Evolutionary conservation across 176 grass and related monocot genomes (phyloP), one percentile per base, ranked within the genome.

Genomic region (Lolium multiflorum): DNA sequence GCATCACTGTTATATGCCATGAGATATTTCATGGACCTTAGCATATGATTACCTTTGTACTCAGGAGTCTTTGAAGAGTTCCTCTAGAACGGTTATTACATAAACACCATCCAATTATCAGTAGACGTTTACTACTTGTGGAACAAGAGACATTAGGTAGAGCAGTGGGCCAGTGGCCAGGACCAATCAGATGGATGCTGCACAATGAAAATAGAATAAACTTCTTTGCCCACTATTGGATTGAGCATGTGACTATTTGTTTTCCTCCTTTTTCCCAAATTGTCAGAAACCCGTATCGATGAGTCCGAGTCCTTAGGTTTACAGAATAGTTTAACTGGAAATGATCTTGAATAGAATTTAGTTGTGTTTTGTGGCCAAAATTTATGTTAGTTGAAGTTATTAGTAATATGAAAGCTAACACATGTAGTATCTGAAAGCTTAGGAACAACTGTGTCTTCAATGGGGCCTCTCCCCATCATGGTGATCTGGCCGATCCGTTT

Each of bases 311-410:
- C 78, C 16, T 63, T 46, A 46, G 37, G 38, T 79, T 79, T 48
- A 17, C 5, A 3, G 24, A 81, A 31, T 81, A 11, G 78, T 81
- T 44, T 48, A 50, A 31, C 44, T 15, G 16, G 7, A 81, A 81
- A 81, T 7, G 43, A 28, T 61, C 2, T 11, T 75, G 58, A 61
- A 80, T 78, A 74, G 62, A 16, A 18, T 79, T 74, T 80, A 20
- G 16, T 83, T 71, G 4, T 60, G 6, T 78, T 59, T 76, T 57
- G 1, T 47, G 21, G 31, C 1, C 38, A 61, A 78, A 63, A 46
- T 84, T 35, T 18, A 59, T 77, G 26, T 76, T 67, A 61, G 63
- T 76, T 69, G 25, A 77, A 85, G 0, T 43, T 80, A 37, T 68
- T 76, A 49, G 80, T 87, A 39, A 48, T 65, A 64, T 20, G 54